Base-by-base conservation (phyloP, 345 rosid genomes). In the Syzygium aromaticum region DNA sequence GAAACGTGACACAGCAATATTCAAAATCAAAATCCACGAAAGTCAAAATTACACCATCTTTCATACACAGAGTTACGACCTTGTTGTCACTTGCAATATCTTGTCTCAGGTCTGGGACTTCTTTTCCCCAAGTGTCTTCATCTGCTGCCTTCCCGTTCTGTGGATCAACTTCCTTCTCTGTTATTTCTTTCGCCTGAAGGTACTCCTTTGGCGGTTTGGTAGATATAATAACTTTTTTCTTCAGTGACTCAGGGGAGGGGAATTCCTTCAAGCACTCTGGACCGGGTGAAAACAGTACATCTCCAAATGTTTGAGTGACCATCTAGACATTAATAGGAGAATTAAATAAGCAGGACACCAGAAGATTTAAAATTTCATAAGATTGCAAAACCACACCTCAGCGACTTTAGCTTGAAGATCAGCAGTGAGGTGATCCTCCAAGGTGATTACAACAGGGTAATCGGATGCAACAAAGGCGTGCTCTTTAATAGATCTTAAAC, bases 191-290 rank as follows among this genome's bases (percentile, higher is more conserved):
- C 87, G 67, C 90, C 88, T 91, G 89, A 43, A 91, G 95, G 90
- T 95, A 96, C 88, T 97, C 97, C 87, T 94, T 97, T 14, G 99
- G 99, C 53, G 98, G 99, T 89, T 97, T 97, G 28, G 99, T 97
- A 84, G 99, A 97, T 91, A 97, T 93, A 85, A 97, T 95, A 85
- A 97, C 85, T 85, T 93, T 91, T 73, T 61, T 93, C 94, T 93
- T 97, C 91, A 97, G 88, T 11, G 91, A 93, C 12, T 95, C 93
- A 0, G 98, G 98, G 27, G 98, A 96, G 23, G 99, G 99, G 87
- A 97, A 96, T 84, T 97, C 97, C 91, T 95, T 95, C 64, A 97
- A 94, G 94, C 93, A 88, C 86, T 95, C 99, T 54, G 98, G 51
- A 27, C 92, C 95, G 86, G 99, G 96, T 89, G 96, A 3, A 91